Evolutionary conservation across 73 alveolate species (phyloP).

Genomic region (Halteria grandinella): DNA sequence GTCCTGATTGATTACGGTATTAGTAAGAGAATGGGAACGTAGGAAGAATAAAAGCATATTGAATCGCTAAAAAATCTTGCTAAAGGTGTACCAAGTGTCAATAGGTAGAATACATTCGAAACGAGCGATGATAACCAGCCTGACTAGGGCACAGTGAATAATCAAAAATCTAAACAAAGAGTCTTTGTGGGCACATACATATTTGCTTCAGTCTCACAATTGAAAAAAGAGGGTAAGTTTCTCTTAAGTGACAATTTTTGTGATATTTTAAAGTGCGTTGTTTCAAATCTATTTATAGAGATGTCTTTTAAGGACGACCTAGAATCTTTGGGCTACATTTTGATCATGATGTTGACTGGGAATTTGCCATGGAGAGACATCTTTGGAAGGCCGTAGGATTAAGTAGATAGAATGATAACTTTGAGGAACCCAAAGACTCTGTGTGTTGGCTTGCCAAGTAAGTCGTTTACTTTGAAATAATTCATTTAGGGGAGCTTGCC

Average conservation of each 20-base stretch:
- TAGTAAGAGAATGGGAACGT: slow-evolving; percentile 6
- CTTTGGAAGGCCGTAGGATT: background rate
- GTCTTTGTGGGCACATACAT: slow-evolving; percentile 28
- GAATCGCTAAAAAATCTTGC: background rate
- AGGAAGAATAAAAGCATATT: background rate
- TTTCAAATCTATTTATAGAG: background rate
- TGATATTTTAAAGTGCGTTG: too few species aligned
- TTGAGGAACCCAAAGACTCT: slow-evolving; percentile 16
- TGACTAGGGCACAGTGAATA: background rate
- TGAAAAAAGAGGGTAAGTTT: slow-evolving; percentile 23
- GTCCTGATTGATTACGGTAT: slow-evolving; percentile 32
- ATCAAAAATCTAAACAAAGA: background rate
- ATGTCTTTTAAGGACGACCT: slow-evolving; percentile 33
- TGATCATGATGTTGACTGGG: slow-evolving; percentile 23
- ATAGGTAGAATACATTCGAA: slow-evolving; percentile 17
- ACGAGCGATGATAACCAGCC: background rate
- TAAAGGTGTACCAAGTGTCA: background rate
- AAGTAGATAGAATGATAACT: background rate
- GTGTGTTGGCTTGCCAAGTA: slow-evolving; percentile 18
- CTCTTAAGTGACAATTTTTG: too few species aligned
- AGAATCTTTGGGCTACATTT: slow-evolving; percentile 42
- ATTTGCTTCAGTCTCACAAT: slow-evolving; percentile 16
- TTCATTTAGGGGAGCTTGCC: slow-evolving; percentile 4
- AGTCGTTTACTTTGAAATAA: background rate
- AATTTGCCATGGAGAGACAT: slow-evolving; percentile 38